Evolutionary conservation across 495 filamentous ascomycete species (phyloP).

Genomic region (Tuber aestivum): DNA sequence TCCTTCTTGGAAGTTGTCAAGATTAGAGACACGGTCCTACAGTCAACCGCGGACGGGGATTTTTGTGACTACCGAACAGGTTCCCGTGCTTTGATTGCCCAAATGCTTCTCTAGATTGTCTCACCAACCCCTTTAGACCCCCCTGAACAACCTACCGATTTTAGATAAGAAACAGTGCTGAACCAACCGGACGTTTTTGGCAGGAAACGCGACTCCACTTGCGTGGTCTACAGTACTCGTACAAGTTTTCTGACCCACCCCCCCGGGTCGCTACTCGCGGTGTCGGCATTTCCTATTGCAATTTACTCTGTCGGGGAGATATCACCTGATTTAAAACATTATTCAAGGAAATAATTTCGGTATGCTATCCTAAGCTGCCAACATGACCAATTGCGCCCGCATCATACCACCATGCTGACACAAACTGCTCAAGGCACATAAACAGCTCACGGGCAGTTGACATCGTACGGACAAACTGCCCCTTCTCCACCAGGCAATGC

Average conservation of each 20-base stretch:
- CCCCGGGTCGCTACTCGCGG: not conserved
- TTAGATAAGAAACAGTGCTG: not conserved
- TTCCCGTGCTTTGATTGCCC: not conserved
- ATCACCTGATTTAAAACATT: not conserved
- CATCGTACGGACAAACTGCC: conserved; percentile 31
- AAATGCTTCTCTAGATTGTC: not conserved
- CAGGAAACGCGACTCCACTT: not conserved
- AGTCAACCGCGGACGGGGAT: not conserved
- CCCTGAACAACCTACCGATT: not conserved
- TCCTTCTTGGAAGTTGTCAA: not conserved
- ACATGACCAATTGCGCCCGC: not conserved
- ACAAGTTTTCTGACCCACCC: not conserved
- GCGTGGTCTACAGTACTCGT: not conserved
- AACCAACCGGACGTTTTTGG: no score
- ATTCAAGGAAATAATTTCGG: not conserved
- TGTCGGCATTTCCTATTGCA: not conserved
- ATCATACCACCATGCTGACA: not conserved
- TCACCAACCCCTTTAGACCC: not conserved
- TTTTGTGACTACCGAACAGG: no score
- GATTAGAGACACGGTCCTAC: not conserved
- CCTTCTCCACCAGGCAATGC: conserved; percentile 20
- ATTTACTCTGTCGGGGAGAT: not conserved
- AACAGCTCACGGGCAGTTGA: conserved; percentile 10
- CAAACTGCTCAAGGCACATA: not conserved
- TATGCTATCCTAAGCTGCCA: not conserved